phyloP scores from a whole-genome alignment of 805 yeast genomes.

The Yamadazyma olivae region DNA sequence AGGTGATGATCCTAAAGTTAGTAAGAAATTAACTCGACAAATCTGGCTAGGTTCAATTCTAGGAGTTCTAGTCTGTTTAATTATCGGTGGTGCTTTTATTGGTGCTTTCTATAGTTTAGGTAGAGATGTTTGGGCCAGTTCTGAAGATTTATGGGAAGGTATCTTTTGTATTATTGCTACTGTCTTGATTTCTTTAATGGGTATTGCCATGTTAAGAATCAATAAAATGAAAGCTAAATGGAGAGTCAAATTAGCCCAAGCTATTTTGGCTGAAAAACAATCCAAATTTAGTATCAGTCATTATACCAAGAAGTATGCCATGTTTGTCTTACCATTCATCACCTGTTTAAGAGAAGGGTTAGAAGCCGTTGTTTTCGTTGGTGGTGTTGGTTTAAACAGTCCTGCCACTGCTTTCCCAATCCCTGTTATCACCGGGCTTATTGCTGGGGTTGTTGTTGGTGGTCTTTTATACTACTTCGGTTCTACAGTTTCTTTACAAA shows the following conservation, averaged over 20 bases:
- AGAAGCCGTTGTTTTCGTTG: constrained; percentile 45
- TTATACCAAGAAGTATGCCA: constrained; percentile 63
- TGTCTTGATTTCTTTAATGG: constrained; percentile 86
- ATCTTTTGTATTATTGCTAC: constrained; percentile 88
- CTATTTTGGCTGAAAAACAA: constrained; percentile 61
- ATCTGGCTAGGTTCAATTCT: constrained; percentile 79
- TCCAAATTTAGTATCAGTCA: constrained; percentile 43
- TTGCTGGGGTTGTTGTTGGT: constrained; percentile 78
- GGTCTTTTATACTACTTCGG: constrained; percentile 75
- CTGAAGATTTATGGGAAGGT: constrained; percentile 98
- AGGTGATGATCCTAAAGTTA: constrained; percentile 46
- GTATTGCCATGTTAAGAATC: constrained; percentile 92
- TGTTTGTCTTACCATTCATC: constrained; percentile 86
- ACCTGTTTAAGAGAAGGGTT: constrained; percentile 95
- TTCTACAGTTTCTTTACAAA: constrained; percentile 75
- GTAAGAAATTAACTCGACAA: constrained; percentile 66
- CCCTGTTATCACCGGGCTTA: constrained; percentile 85
- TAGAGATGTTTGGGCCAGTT: constrained; percentile 76
- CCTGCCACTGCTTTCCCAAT: constrained; percentile 73
- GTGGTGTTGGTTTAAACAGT: constrained; percentile 38
- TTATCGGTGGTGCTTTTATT: constrained; percentile 88
- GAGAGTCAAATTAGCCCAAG: constrained; percentile 90
- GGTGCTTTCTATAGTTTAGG: constrained; percentile 85
- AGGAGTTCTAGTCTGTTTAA: constrained; percentile 78
- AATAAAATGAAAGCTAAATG: constrained; percentile 97